Base-by-base conservation (phyloP, 495 filamentous ascomycete genomes). In the Tricharina praecox region DNA sequence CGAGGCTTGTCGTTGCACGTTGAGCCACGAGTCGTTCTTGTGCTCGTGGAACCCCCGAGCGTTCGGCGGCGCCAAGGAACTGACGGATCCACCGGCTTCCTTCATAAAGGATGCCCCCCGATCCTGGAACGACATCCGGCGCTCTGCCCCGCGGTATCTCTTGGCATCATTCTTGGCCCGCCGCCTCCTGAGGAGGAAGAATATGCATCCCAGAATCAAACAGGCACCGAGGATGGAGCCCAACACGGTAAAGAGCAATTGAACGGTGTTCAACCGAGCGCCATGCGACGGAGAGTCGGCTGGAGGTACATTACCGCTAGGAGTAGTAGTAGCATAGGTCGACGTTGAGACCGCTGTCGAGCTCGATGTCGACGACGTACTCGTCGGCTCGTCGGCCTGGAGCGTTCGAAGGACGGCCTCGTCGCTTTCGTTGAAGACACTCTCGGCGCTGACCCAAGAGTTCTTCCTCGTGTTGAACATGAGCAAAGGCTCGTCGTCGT, bases 401-500 rank as follows among this genome's bases (percentile, higher is more conserved):
- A 32, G 7, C 28, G n/a, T n/a, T n/a, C n/a, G n/a, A 13, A 32
- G 28, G 13, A 32, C 34, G 34, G 8, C 5, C 8, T 9, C 8
- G 34, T 15, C 5, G 15, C 63, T 2, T 70, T 54, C 11, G 23
- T 66, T 68, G 48, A 96, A 78, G 23, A 81, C 62, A 19, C 71
- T 63, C 1, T 74, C 78, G 0, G 85, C 69, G 64, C 95, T 82
- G 18, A 78, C 62, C 90, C 90, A 97, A 51, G 68, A 64, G 58
- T 96, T 93, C 42, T 72, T 64, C 20, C 71, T 75, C 42, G 79
- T 73, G 58, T 95, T 73, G 64, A 94, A 97, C 51, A 97, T 79
- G 50, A 71, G 75, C 18, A 97, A 48, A 1, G 76, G 65, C 48
- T 78, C 68, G 16, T 77, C 64, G 13, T 68, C 66, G 53, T 75